Evolutionary conservation across 345 rosid genomes (phyloP), one percentile per base, ranked within the genome.

Genomic region (Eutrema yunnanense): DNA sequence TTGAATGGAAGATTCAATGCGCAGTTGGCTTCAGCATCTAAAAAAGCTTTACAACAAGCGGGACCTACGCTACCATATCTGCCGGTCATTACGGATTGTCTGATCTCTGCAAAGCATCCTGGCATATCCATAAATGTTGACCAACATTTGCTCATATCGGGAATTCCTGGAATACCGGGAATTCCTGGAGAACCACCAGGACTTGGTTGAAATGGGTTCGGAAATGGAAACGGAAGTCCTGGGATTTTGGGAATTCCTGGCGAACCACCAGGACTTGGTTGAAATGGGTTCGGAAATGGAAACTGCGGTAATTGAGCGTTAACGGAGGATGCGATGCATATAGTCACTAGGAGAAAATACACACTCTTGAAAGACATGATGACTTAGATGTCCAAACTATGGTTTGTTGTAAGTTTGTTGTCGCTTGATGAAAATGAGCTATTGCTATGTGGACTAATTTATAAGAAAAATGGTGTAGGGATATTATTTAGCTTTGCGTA

Each of bases 1-100:
- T 33, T 33, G 4, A 33, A 33, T 33, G 34, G 34, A 5, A 33
- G 34, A 33, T 33, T 33, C 4, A 6, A 5, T 33, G 34, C 6
- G 34, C 34, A 33, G 6, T 33, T 33, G 34, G 34, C 34, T 54
- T 73, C 64, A n/a, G 4, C 13, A 1, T 73, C 70, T 27, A 43
- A 9, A 3, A 55, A 29, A 72, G 47, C 70, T 63, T 63, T 72
- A 22, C 76, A 72, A 26, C 76, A 72, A 43, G 70, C 70, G 4
- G 70, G 69, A 72, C 76, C 70, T 1, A 72, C n/a, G 16, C 4
- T 53, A 9, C 48, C 63, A 53, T 13, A 52, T 0, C 36, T 13
- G 0, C 63, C 56, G 3, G 12, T 19, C 6, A 54, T 12, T 4
- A 42, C 13, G 3, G 49, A 8, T 44, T 63, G 40, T 9, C 19